Evolutionary conservation across 2,329 filamentous ascomycete genomes (phyloP).

Genomic region (Hymenoscyphus fructigenus): DNA sequence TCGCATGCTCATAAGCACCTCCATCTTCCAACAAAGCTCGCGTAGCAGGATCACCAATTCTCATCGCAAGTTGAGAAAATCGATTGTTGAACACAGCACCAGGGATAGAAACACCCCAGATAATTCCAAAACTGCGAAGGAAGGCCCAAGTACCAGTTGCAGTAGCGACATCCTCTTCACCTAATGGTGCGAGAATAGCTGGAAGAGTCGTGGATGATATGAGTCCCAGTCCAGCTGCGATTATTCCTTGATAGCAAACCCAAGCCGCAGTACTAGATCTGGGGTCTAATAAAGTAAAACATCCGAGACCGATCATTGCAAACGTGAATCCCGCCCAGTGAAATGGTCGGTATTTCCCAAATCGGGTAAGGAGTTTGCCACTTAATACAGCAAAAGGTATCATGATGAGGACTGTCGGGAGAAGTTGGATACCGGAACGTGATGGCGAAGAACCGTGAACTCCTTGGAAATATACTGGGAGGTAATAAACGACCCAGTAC

Average conservation of each 20-base stretch:
- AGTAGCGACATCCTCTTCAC: constrained; percentile 38
- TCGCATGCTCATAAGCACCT: neutral
- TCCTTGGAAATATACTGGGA: constrained; percentile 46
- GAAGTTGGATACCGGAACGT: constrained; percentile 52
- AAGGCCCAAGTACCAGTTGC: constrained; percentile 37
- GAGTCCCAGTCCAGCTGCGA: constrained; percentile 44
- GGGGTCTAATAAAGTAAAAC: constrained; percentile 42
- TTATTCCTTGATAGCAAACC: constrained; percentile 45
- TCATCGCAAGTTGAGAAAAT: neutral
- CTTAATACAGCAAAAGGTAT: constrained; percentile 40
- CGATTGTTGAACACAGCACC: neutral
- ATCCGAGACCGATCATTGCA: constrained; percentile 32
- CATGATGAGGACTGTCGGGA: constrained; percentile 46
- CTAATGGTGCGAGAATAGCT: constrained; percentile 43
- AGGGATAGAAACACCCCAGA: constrained; percentile 46
- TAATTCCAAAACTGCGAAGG: constrained; percentile 47
- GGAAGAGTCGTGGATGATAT: constrained; percentile 44
- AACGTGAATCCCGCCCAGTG: neutral
- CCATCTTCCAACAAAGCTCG: neutral
- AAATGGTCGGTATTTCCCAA: constrained; percentile 44
- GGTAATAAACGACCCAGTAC: constrained; percentile 42
- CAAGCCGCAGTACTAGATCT: constrained; percentile 41
- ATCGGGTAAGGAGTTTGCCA: constrained; percentile 36
- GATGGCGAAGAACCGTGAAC: constrained; percentile 52
- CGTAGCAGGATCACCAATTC: neutral